phyloP scores from a whole-genome alignment of 2,329 filamentous ascomycete species.

The Fusarium guadeloupense region DNA sequence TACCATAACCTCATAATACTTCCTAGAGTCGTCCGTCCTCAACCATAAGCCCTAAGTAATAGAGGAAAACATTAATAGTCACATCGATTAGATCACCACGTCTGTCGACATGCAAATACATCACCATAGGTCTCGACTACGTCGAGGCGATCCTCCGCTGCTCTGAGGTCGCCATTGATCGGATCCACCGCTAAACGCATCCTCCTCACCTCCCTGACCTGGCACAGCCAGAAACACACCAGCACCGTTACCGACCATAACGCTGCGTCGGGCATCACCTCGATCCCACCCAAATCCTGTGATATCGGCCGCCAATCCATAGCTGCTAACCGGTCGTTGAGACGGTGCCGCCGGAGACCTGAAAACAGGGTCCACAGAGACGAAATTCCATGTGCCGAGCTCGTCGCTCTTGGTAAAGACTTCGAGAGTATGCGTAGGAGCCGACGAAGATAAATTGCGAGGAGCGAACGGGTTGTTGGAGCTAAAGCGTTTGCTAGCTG shows the following conservation, averaged over 20 bases:
- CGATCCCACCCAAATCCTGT: conserved; percentile 60
- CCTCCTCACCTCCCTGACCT: conserved; percentile 32
- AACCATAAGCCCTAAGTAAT: conserved; percentile 2
- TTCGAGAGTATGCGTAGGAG: conserved; percentile 64
- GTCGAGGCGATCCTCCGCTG: conserved; percentile 50
- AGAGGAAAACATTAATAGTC: conserved; percentile 15
- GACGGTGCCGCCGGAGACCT: conserved; percentile 39
- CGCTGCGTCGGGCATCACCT: conserved; percentile 62
- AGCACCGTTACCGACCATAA: conserved; percentile 61
- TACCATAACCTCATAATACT: conserved; percentile 14
- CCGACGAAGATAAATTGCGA: conserved; percentile 45
- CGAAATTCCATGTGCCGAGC: conserved; percentile 67
- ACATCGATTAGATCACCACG: not conserved
- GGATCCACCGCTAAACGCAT: conserved; percentile 25
- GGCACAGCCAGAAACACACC: conserved; percentile 65
- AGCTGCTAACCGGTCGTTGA: conserved; percentile 62
- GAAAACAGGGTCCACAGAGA: conserved; percentile 55
- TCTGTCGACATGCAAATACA: not conserved
- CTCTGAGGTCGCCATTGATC: conserved; percentile 49
- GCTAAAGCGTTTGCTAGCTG: conserved; percentile 58
- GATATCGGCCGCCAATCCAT: conserved; percentile 65
- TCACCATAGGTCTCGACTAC: conserved; percentile 40
- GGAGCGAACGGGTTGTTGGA: conserved; percentile 68
- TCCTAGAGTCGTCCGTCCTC: not conserved
- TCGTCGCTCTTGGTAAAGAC: conserved; percentile 69